Evolutionary conservation across 805 yeast genomes (phyloP).

Genomic region (Nakazawaea sp.): DNA sequence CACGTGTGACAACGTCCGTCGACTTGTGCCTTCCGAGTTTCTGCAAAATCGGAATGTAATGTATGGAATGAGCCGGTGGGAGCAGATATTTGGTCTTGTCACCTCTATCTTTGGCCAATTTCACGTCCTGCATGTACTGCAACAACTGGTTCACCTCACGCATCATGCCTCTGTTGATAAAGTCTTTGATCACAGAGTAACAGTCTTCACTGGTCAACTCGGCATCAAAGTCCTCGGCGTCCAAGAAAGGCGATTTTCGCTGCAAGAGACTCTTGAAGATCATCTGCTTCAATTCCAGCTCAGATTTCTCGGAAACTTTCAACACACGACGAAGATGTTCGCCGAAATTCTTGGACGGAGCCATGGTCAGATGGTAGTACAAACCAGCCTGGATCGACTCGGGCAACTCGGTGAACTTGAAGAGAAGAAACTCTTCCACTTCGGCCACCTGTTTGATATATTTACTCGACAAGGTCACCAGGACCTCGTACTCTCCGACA

Average conservation of each 20-base stretch:
- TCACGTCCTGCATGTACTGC: slow-evolving; percentile 8
- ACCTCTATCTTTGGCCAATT: slow-evolving; percentile 1
- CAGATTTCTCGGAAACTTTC: slow-evolving; percentile 4
- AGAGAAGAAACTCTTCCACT: slow-evolving; percentile 2
- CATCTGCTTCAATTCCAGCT: slow-evolving; percentile 9
- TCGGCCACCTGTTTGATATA: slow-evolving; percentile 3
- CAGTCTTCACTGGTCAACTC: slow-evolving; percentile 6
- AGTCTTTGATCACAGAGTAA: slow-evolving; percentile 5
- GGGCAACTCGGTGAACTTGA: slow-evolving; percentile 3
- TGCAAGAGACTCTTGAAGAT: slow-evolving; percentile 7
- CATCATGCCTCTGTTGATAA: slow-evolving; percentile 5
- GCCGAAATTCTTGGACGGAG: background rate
- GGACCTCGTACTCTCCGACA: slow-evolving; percentile 1
- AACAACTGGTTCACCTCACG: slow-evolving; percentile 6
- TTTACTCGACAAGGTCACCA: slow-evolving; percentile 2
- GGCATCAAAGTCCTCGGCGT: background rate
- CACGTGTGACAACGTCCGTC: slow-evolving; percentile 4
- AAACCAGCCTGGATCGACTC: slow-evolving; percentile 5
- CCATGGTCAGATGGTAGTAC: background rate
- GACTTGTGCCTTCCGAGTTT: slow-evolving; percentile 8
- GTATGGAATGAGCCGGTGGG: slow-evolving; percentile 7
- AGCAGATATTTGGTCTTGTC: slow-evolving; percentile 1
- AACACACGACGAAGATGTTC: background rate
- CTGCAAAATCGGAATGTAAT: slow-evolving; percentile 9
- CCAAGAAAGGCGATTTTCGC: slow-evolving; percentile 6